These are phyloP conservation scores for Coix lacrymajobi DNA, from an alignment of 176 grass and related monocot genomes.

Conservation along the genomic window DNA sequence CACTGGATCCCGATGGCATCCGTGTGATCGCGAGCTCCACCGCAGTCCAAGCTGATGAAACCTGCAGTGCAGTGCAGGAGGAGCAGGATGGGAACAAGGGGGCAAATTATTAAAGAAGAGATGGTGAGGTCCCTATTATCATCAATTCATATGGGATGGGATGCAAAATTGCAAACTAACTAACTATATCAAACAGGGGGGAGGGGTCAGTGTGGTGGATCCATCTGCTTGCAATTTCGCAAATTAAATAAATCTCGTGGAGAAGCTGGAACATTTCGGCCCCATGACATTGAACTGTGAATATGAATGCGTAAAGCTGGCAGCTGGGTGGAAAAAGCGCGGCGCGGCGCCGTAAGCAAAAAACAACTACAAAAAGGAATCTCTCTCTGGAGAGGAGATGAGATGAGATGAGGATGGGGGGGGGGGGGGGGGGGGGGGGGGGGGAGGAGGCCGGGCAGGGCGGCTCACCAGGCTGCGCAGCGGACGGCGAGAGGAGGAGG, in stretches of 20 bases:
- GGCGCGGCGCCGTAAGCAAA: background rate
- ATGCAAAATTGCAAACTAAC: no score
- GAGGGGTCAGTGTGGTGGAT: background rate
- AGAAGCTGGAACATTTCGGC: background rate
- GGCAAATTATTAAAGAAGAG: background rate
- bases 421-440: no score
- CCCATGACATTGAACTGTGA: background rate
- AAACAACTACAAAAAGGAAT: background rate
- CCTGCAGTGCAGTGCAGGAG: conserved; percentile 43
- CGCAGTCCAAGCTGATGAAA: conserved; percentile 90
- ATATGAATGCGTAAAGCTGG: background rate
- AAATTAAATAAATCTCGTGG: background rate
- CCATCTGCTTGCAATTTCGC: background rate
- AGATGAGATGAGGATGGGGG: background rate
- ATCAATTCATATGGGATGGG: no score
- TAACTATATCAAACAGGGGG: background rate
- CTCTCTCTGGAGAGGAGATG: no score
- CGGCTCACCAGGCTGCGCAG: conserved; percentile 39
- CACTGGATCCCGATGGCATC: conserved; percentile 82
- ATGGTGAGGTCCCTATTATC: no score
- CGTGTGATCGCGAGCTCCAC: conserved; percentile 56
- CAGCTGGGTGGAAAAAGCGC: background rate
- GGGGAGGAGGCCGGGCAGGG: no score
- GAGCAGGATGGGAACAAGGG: background rate
- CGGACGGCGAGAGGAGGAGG: background rate